Conservation (phyloP, 805 yeast species). For the Starmerella stigmatis region DNA sequence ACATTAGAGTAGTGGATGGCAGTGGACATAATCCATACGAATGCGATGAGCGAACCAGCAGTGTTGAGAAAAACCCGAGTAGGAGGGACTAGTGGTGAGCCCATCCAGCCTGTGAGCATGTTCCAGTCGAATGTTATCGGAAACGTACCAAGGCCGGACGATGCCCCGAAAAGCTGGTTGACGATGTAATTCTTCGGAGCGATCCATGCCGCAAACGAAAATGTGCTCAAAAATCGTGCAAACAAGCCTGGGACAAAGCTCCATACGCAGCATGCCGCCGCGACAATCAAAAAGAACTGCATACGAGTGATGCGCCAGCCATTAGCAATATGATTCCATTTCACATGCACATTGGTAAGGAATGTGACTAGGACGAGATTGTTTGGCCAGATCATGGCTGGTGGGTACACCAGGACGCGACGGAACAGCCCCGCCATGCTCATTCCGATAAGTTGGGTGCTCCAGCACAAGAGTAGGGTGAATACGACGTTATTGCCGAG, state of each 20-base stretch:
- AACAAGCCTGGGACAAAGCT: slow-evolving; percentile 54
- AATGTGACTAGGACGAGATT: slow-evolving; percentile 50
- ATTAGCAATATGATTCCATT: slow-evolving; percentile 42
- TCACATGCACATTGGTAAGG: slow-evolving; percentile 42
- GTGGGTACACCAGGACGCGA: slow-evolving; percentile 49
- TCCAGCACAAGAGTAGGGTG: slow-evolving; percentile 40
- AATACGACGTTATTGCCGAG: slow-evolving; percentile 40
- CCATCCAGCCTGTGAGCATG: slow-evolving; percentile 44
- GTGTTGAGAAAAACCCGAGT: slow-evolving; percentile 38
- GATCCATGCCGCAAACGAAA: slow-evolving; percentile 57
- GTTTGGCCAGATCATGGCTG: slow-evolving; percentile 60
- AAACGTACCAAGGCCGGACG: slow-evolving; percentile 51
- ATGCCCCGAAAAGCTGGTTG: slow-evolving; percentile 54
- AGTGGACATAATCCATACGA: slow-evolving; percentile 47
- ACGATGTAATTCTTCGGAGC: slow-evolving; percentile 47
- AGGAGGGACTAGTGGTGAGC: slow-evolving; percentile 59
- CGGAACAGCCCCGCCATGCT: slow-evolving; percentile 56
- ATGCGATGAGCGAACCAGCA: slow-evolving; percentile 38
- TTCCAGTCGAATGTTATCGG: slow-evolving; percentile 66
- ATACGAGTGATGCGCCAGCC: slow-evolving; percentile 53
- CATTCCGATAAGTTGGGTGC: slow-evolving; percentile 57
- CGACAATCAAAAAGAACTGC: slow-evolving; percentile 38
- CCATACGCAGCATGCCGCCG: slow-evolving; percentile 38
- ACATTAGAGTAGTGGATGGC: slow-evolving; percentile 44
- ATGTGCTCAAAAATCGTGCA: slow-evolving; percentile 47